phyloP scores from a whole-genome alignment of 2,329 filamentous ascomycete genomes.

The Trichoderma hamatum region DNA sequence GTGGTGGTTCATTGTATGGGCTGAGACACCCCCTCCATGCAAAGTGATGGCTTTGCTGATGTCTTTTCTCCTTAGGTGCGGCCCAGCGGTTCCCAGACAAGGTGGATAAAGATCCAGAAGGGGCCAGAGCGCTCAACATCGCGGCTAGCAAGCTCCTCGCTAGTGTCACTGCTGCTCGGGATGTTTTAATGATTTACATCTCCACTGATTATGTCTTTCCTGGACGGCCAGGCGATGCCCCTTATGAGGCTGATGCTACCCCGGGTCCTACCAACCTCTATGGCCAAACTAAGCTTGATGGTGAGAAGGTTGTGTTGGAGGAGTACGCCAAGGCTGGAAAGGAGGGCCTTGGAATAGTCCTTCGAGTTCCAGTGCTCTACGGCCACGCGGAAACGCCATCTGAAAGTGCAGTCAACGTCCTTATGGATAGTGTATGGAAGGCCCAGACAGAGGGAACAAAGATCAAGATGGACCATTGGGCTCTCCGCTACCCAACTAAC shows the following conservation, averaged over 20 bases:
- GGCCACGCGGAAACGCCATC: constrained; percentile 69
- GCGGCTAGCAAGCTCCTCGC: constrained; percentile 70
- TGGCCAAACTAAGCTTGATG: constrained; percentile 63
- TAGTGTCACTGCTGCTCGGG: constrained; percentile 62
- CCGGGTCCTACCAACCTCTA: constrained; percentile 78
- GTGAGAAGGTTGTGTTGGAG: constrained; percentile 66
- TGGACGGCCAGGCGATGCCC: constrained; percentile 75
- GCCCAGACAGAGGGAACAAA: constrained; percentile 64
- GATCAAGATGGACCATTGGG: constrained; percentile 85
- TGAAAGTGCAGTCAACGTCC: constrained; percentile 81
- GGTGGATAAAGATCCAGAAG: constrained; percentile 77
- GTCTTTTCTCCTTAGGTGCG: constrained; percentile 61
- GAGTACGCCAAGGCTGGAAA: constrained; percentile 55
- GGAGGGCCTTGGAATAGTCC: constrained; percentile 63
- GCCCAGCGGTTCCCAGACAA: constrained; percentile 88
- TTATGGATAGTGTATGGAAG: constrained; percentile 77
- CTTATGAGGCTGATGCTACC: constrained; percentile 68
- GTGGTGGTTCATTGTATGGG: constrained; percentile 28
- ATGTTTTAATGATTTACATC: constrained; percentile 72
- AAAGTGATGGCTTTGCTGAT: constrained; percentile 28
- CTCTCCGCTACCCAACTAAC: constrained; percentile 82
- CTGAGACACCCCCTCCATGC: background rate
- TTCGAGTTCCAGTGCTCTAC: constrained; percentile 84
- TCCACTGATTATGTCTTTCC: constrained; percentile 83
- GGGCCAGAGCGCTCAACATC: constrained; percentile 74